Conservation (phyloP, 441 rosid species). For the Adansonia gregorii region DNA sequence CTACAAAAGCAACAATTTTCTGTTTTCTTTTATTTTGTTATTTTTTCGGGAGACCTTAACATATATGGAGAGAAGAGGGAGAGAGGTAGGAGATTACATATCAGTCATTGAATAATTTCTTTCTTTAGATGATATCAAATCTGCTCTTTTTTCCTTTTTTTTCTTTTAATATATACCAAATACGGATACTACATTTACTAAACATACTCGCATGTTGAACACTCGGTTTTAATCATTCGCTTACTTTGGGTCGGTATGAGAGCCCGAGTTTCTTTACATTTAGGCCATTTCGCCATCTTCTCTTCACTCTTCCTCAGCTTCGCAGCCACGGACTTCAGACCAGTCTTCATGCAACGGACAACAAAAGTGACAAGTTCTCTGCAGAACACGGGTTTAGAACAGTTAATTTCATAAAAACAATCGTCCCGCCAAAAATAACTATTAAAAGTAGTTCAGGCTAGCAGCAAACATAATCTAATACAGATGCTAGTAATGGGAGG, state of each 20-base stretch:
- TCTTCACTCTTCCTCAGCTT: conserved; percentile 60
- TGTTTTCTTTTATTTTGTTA: neutral
- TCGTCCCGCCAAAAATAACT: neutral
- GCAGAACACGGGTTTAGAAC: conserved; percentile 33
- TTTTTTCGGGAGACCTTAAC: neutral
- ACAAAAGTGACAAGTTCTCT: conserved; percentile 59
- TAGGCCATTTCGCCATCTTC: conserved; percentile 59
- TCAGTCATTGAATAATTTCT: neutral
- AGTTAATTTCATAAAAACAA: neutral
- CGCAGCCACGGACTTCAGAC: conserved; percentile 57
- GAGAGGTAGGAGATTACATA: neutral
- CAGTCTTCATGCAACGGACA: conserved; percentile 60
- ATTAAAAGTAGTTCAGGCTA: neutral
- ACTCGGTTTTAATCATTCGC: conserved; percentile 49
- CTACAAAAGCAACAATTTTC: neutral
- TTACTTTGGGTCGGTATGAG: conserved; percentile 60
- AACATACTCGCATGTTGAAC: conserved; percentile 59
- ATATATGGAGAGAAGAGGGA: neutral
- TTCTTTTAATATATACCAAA: neutral
- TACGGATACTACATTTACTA: conserved; percentile 28
- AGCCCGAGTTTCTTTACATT: conserved; percentile 65
- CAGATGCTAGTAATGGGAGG: neutral
- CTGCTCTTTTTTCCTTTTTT: neutral
- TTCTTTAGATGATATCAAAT: neutral
- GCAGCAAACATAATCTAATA: neutral